Evolutionary conservation across 768 basidiomycete genomes (phyloP).

Genomic region (Boletus speciosus): DNA sequence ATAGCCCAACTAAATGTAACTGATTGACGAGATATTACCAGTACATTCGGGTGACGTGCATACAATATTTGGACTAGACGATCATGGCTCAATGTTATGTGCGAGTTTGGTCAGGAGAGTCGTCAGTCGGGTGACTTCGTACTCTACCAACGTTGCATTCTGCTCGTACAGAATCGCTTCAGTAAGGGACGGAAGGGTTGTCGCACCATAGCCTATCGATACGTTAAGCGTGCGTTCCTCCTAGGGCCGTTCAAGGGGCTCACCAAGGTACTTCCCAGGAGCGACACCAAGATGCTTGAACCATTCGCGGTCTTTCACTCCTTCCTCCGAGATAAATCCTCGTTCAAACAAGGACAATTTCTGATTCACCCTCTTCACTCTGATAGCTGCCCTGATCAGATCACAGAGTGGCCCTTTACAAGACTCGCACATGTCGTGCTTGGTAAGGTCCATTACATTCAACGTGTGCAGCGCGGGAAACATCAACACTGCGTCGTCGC

Average conservation of each 20-base stretch:
- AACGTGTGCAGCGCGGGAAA: conserved; percentile 3
- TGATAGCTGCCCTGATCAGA: conserved; percentile 55
- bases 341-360: conserved; percentile 71
- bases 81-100: conserved; percentile 22
- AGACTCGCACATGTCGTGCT: conserved; percentile 9
- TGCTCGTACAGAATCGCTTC: conserved; percentile 73
- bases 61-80: background rate
- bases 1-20: background rate
- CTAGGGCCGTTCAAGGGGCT: conserved; percentile 11
- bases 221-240: background rate
- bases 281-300: conserved; percentile 83
- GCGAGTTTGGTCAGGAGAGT: conserved; percentile 54
- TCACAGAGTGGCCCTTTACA: conserved; percentile 36
- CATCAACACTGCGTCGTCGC: background rate
- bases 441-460: background rate
- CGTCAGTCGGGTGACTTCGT: conserved; percentile 58
- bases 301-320: conserved; percentile 82
- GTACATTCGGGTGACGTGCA: background rate
- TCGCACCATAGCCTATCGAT: conserved; percentile 71
- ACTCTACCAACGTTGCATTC: conserved; percentile 54
- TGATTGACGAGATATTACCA: background rate
- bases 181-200: conserved; percentile 75
- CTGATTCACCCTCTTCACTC: conserved; percentile 57
- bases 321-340: conserved; percentile 75
- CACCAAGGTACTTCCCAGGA: conserved; percentile 82